These are phyloP conservation scores for Fraxinus dipetala DNA, from an alignment of 305 asterid species.

Conservation along the genomic window DNA sequence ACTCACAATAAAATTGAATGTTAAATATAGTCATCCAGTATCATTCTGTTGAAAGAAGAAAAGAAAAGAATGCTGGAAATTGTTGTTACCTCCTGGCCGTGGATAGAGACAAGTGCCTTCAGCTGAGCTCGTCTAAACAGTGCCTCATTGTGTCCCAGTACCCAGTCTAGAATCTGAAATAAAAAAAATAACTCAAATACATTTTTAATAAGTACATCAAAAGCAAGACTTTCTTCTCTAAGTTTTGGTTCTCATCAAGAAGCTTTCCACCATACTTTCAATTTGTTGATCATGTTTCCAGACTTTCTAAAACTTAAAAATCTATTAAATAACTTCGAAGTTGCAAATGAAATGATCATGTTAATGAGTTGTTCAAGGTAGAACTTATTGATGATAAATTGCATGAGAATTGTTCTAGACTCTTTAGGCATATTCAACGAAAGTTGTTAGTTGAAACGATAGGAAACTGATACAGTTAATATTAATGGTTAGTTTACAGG, in stretches of 20 bases:
- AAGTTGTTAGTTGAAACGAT: neutral
- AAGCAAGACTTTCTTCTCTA: neutral
- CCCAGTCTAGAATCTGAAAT: slow-evolving; percentile 73
- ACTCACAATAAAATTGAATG: neutral
- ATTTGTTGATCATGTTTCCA: neutral
- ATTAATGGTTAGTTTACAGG: neutral
- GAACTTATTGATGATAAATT: neutral
- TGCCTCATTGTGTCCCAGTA: slow-evolving; percentile 84
- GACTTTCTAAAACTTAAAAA: neutral
- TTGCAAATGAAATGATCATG: neutral
- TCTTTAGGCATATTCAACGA: neutral
- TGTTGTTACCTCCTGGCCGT: slow-evolving; percentile 70
- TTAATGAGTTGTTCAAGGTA: neutral
- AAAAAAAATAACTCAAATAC: slow-evolving; percentile 7
- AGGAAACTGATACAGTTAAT: neutral
- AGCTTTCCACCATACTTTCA: neutral
- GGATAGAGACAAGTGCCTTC: slow-evolving; percentile 89
- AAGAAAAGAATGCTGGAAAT: neutral
- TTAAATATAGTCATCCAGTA: neutral
- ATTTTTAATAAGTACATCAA: neutral
- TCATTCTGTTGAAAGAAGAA: neutral
- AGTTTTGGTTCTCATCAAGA: neutral
- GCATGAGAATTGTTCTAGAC: neutral
- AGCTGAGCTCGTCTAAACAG: slow-evolving; percentile 90
- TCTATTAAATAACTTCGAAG: neutral